A percentile compares a stretch with the other conserved stretches of the same genome.
Evolutionary conservation across 306 rosid species (phyloP).

Genomic region (Mucuna pruriens): DNA sequence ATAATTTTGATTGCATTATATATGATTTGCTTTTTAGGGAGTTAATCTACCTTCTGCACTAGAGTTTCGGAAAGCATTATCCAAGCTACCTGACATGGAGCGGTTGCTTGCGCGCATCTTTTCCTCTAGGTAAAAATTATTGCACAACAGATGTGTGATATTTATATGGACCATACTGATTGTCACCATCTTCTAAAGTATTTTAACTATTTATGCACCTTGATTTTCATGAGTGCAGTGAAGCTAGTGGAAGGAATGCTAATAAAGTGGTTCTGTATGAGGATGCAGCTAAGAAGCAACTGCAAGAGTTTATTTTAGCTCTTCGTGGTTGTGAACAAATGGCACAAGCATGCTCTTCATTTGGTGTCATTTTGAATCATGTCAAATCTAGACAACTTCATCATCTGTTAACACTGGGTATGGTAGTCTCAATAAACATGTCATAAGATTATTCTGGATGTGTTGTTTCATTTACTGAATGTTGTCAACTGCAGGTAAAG

Average conservation of each 20-base stretch:
- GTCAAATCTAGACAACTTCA: slow-evolving; percentile 68
- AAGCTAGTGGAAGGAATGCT: slow-evolving; percentile 87
- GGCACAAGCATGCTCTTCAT: slow-evolving; percentile 74
- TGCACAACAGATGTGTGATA: slow-evolving; percentile 16
- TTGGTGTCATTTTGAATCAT: slow-evolving; percentile 61
- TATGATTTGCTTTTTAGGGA: slow-evolving; percentile 65
- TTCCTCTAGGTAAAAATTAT: slow-evolving; percentile 63
- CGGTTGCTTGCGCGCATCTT: slow-evolving; percentile 84
- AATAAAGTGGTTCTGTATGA: slow-evolving; percentile 83
- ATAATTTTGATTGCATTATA: slow-evolving; percentile 15
- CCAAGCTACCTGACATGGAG: slow-evolving; percentile 84
- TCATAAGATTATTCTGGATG: slow-evolving; percentile 13
- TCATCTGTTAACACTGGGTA: slow-evolving; percentile 84
- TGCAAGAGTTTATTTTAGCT: slow-evolving; percentile 82
- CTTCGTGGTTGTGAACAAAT: slow-evolving; percentile 86
- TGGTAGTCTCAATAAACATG: slow-evolving; percentile 10
- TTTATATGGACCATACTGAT: slow-evolving; percentile 16
- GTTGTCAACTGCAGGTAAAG: slow-evolving; percentile 62
- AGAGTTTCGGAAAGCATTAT: slow-evolving; percentile 70
- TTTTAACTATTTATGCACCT: slow-evolving; percentile 41
- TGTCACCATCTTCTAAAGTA: slow-evolving; percentile 22
- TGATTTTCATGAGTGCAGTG: slow-evolving; percentile 60
- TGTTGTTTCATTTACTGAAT: slow-evolving; percentile 31
- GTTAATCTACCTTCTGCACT: slow-evolving; percentile 69
- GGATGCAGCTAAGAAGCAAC: slow-evolving; percentile 86